phyloP scores from a whole-genome alignment of 768 basidiomycete genomes.

The Tricholoma furcatifolium region DNA sequence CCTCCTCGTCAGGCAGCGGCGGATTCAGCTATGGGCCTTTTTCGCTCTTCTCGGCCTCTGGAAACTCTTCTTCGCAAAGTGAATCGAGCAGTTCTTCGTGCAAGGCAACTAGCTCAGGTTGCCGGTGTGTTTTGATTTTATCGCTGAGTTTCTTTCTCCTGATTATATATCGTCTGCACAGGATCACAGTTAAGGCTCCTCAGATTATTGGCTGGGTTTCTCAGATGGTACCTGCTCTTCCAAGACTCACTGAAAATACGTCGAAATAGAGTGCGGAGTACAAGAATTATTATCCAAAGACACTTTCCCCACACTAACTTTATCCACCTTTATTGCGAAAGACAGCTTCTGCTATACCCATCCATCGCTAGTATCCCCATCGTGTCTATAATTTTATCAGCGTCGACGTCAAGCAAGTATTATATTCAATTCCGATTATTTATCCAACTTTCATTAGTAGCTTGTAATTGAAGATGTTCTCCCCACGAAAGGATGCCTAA shows the following conservation, averaged over 20 bases:
- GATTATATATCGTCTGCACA: neutral
- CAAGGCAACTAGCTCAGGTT: neutral
- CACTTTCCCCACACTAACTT: too few relatives aligned
- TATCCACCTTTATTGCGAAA: too few relatives aligned
- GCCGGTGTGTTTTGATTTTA: neutral
- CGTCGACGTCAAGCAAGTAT: too few relatives aligned
- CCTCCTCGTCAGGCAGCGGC: neutral
- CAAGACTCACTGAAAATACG: neutral
- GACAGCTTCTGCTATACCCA: too few relatives aligned
- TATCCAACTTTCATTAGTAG: too few relatives aligned
- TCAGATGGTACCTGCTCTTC: conserved; percentile 5
- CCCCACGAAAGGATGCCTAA: too few relatives aligned
- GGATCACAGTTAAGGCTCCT: conserved; percentile 7
- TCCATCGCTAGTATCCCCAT: too few relatives aligned
- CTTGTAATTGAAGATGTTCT: too few relatives aligned
- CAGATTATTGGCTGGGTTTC: conserved; percentile 9
- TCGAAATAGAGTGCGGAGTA: too few relatives aligned
- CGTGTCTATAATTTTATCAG: too few relatives aligned
- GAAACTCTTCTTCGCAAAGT: neutral
- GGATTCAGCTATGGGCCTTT: conserved; percentile 1
- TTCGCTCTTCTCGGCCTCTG: neutral
- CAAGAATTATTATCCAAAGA: too few relatives aligned
- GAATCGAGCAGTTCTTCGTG: neutral
- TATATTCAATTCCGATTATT: too few relatives aligned
- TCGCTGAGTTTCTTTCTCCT: neutral